These are phyloP conservation scores for Conoideocrella luteorostrata DNA, from an alignment of 2,329 filamentous ascomycete species.

Conservation along the genomic window DNA sequence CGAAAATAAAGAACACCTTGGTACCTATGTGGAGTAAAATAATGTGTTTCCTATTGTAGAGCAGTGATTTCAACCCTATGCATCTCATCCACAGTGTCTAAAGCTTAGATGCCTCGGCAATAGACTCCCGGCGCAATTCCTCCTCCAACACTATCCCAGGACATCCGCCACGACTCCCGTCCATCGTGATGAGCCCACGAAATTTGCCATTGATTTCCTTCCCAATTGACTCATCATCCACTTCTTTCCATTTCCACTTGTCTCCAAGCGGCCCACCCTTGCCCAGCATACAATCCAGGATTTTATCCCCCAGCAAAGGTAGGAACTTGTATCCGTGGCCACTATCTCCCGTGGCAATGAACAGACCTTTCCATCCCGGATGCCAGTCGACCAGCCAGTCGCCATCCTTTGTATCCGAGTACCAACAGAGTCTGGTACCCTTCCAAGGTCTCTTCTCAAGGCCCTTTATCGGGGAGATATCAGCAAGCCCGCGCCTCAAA, in stretches of 20 bases:
- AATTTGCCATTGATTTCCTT: slow-evolving; percentile 29
- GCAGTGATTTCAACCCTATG: too few species aligned
- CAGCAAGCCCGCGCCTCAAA: slow-evolving; percentile 53
- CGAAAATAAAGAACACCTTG: neutral
- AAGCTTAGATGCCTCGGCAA: neutral
- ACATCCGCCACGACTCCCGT: slow-evolving; percentile 45
- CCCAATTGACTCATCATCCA: slow-evolving; percentile 31
- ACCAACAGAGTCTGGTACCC: slow-evolving; percentile 65
- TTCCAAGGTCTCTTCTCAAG: slow-evolving; percentile 55
- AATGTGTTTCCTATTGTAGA: too few species aligned
- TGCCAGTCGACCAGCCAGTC: slow-evolving; percentile 69
- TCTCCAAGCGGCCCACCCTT: slow-evolving; percentile 43
- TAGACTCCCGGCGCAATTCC: slow-evolving; percentile 24
- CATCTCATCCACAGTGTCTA: neutral
- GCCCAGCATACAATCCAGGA: slow-evolving; percentile 49
- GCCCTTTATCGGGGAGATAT: slow-evolving; percentile 51
- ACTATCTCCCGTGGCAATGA: slow-evolving; percentile 57
- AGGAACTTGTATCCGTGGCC: slow-evolving; percentile 66
- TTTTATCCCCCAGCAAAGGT: slow-evolving; percentile 57
- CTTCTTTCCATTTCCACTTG: slow-evolving; percentile 60
- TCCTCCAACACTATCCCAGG: slow-evolving; percentile 40
- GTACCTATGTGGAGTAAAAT: neutral
- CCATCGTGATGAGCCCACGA: slow-evolving; percentile 39
- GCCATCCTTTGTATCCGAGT: slow-evolving; percentile 64
- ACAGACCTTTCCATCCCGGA: slow-evolving; percentile 51